Evolutionary conservation across 257 asterid species (phyloP), one percentile per base, ranked within the genome.

Genomic region (Lavandula angustifolia): DNA sequence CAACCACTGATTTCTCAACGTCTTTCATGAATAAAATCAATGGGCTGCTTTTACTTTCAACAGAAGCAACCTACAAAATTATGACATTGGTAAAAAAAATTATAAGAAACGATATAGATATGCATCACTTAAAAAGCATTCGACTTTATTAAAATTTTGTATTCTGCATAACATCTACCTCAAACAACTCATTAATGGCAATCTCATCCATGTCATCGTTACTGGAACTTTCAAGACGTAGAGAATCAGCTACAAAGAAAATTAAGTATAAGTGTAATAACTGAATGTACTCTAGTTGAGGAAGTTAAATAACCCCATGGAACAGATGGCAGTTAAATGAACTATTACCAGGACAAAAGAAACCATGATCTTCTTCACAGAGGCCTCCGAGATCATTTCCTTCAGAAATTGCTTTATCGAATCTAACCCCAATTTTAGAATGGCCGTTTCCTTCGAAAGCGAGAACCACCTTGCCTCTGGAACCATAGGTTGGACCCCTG

Each of bases 341-440:
- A 72, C 12, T 59, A 42, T 70, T 83, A 92, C 98, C 95, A 73
- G 87, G 69, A 82, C 95, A 86, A 66, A 84, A 88, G 82, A 86
- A 92, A 68, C 96, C 96, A 67, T 85, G 96, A 64, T 82, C 95
- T 70, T 79, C 85, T 78, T 91, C 98, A 37, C 98, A 91, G 51
- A 51, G 83, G 60, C 98, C 98, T 63, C 96, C 98, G 40, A 92
- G 96, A 79, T 88, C 92, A 76, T 73, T 87, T 42, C 98, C 98
- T 40, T 86, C 98, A 2, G 82, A 84, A 76, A 92, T 78, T 71
- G 84, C 51, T 78, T 54, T 81, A 75, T 92, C 98, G 75, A 88
- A 92, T 76, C 95, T 80, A 65, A 92, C 92, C 72, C 98, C 98
- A 49, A 92, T 76, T 80, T 92, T 92, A 18, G 96, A 86, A 52